A percentile compares a stretch with the other conserved stretches of the same genome.
Conservation (phyloP, 2,329 filamentous ascomycete genomes). For the Fusarium sp. region DNA sequence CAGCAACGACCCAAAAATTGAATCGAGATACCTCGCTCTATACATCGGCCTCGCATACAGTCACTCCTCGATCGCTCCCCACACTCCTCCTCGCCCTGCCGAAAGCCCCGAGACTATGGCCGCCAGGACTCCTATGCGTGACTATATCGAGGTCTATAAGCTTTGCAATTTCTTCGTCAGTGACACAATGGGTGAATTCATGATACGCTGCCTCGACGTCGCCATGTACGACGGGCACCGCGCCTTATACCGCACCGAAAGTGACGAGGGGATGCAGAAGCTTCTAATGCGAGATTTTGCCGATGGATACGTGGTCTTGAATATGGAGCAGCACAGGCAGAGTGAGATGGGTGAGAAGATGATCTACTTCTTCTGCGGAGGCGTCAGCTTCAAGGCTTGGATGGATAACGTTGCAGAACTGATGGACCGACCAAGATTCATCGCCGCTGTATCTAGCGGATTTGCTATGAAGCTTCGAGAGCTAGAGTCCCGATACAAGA, state of each 20-base stretch:
- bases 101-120: conserved; percentile 43
- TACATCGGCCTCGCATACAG: conserved; percentile 52
- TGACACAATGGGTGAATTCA: conserved; percentile 45
- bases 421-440: conserved; percentile 46
- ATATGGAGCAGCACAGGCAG: conserved; percentile 39
- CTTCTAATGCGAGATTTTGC: conserved; percentile 50
- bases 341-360: conserved; percentile 39
- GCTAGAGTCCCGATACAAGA: conserved; percentile 38
- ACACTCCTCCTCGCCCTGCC: conserved; percentile 40
- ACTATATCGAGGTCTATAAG: conserved; percentile 53
- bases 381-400: conserved; percentile 48
- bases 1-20: conserved; percentile 45
- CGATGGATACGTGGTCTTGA: conserved; percentile 50
- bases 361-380: conserved; percentile 50
- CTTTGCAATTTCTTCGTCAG: conserved; percentile 53
- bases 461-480: conserved; percentile 48
- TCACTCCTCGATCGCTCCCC: conserved; percentile 49
- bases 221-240: conserved; percentile 50
- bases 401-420: conserved; percentile 41
- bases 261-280: conserved; percentile 46
- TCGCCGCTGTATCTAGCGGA: conserved; percentile 47
- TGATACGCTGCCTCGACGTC: conserved; percentile 47
- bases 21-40: conserved; percentile 49
- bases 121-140: conserved; percentile 46
- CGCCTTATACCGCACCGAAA: conserved; percentile 46